Percentiles rank a stretch among this genome's conserved stretches.
Conservation (phyloP, 73 alveolate species). For the Tetrahymena borealis region DNA sequence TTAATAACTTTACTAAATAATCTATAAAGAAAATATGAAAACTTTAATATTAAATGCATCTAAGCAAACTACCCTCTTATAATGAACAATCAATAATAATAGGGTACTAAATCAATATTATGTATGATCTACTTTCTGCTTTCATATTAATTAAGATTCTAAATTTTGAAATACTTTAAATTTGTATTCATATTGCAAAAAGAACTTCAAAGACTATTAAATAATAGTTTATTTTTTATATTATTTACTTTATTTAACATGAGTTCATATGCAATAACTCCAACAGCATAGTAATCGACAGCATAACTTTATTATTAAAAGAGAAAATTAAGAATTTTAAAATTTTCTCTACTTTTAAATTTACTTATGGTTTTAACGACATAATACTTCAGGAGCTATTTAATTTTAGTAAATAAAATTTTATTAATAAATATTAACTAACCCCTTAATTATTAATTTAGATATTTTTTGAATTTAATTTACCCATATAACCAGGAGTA, state of each 20-base stretch:
- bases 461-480: background rate
- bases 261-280: conserved; percentile 60
- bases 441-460: background rate
- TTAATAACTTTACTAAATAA: too few species aligned
- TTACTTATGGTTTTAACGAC: background rate
- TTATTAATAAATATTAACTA: background rate
- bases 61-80: too few species aligned
- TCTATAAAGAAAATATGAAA: too few species aligned
- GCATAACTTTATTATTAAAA: background rate
- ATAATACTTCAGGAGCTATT: background rate
- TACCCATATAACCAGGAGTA: conserved; percentile 56
- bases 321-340: background rate
- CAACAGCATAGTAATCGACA: conserved; percentile 65
- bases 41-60: too few species aligned
- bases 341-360: background rate
- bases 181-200: too few species aligned
- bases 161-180: too few species aligned
- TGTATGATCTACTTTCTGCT: too few species aligned
- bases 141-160: too few species aligned
- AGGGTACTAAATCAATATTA: too few species aligned
- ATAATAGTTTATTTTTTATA: too few species aligned
- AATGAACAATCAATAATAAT: too few species aligned
- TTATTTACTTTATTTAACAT: conserved; percentile 46
- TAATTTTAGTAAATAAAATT: background rate
- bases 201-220: too few species aligned